These are phyloP conservation scores for Haberlea rhodopensis DNA, from an alignment of 257 asterid genomes.

Conservation along the genomic window DNA sequence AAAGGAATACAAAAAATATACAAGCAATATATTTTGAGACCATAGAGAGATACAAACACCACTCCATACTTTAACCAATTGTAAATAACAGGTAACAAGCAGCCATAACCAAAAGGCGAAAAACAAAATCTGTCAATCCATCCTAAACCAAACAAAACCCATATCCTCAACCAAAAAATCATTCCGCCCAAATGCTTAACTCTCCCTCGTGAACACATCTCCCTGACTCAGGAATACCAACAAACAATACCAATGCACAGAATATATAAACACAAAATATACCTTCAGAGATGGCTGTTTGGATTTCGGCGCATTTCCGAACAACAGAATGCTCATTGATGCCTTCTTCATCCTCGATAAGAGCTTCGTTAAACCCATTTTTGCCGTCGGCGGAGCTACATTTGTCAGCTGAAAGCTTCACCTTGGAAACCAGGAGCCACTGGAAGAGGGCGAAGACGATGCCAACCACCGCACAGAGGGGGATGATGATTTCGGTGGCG, in stretches of 20 bases:
- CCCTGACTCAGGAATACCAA: background rate
- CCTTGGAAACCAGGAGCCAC: background rate
- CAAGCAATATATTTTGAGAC: background rate
- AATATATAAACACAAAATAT: background rate
- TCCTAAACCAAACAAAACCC: conserved; percentile 5
- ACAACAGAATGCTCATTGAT: background rate
- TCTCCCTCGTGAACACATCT: background rate
- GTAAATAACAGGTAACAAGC: background rate
- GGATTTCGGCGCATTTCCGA: conserved; percentile 2
- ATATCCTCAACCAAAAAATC: background rate
- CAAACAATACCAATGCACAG: background rate
- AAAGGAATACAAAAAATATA: too few relatives aligned
- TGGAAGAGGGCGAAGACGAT: background rate
- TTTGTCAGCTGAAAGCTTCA: background rate
- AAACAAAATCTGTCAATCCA: conserved; percentile 10
- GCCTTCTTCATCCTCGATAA: background rate
- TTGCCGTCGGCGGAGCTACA: background rate
- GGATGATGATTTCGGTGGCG: background rate
- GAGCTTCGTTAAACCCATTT: background rate
- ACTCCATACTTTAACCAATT: background rate
- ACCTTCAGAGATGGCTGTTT: background rate
- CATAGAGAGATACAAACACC: background rate
- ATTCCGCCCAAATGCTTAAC: background rate
- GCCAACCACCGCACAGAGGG: background rate
- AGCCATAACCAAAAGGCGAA: too few relatives aligned